phyloP scores from a whole-genome alignment of 2,329 filamentous ascomycete species.

The Scolecobasidium constrictum region DNA sequence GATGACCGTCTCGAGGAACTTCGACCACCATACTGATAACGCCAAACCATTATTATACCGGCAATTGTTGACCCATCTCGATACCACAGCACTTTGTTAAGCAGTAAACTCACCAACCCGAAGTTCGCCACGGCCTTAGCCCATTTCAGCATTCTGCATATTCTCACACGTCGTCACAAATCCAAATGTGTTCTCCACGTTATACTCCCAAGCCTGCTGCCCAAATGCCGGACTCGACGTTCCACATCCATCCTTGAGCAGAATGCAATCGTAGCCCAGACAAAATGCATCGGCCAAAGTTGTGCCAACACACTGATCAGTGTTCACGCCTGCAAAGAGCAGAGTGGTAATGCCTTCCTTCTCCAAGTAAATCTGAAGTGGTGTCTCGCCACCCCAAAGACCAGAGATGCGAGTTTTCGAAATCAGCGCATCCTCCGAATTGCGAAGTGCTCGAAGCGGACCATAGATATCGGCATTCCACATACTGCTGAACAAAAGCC shows the following conservation, averaged over 20 bases:
- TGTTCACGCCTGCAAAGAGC: constrained; percentile 49
- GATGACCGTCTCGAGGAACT: too few relatives aligned
- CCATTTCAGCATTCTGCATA: constrained; percentile 18
- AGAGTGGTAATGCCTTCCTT: constrained; percentile 35
- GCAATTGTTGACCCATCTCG: too few relatives aligned
- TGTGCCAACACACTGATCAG: constrained; percentile 49
- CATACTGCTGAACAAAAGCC: constrained; percentile 38
- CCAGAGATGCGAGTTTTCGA: constrained; percentile 50
- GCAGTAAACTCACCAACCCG: too few relatives aligned
- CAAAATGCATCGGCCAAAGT: constrained; percentile 46
- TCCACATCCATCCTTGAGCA: constrained; percentile 44
- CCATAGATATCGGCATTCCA: constrained; percentile 47
- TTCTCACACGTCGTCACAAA: constrained; percentile 20
- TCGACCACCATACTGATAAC: too few relatives aligned
- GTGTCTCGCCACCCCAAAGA: constrained; percentile 37
- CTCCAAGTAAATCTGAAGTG: constrained; percentile 32
- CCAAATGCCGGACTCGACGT: constrained; percentile 35
- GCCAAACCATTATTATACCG: too few relatives aligned
- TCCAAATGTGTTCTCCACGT: constrained; percentile 23
- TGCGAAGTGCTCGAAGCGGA: constrained; percentile 30
- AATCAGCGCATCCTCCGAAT: constrained; percentile 37
- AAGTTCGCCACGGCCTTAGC: constrained; percentile 11
- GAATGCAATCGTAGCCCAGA: constrained; percentile 44
- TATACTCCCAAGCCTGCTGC: constrained; percentile 24
- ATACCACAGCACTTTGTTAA: too few relatives aligned